Evolutionary conservation across 257 asterid species (phyloP).

Genomic region (Solanum clarkiae): DNA sequence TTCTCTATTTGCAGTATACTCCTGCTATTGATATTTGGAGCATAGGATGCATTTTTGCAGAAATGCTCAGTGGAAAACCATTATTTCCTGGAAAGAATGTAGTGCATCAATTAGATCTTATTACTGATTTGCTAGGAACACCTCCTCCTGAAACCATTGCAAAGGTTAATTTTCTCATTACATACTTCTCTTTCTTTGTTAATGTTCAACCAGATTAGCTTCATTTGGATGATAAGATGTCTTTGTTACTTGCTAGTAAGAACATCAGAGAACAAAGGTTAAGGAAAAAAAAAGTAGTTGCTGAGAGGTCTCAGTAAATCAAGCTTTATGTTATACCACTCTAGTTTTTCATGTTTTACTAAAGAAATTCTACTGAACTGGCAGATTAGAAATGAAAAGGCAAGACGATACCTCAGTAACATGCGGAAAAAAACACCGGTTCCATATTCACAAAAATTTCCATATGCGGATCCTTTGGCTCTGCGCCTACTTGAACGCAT

Average conservation of each 20-base stretch:
- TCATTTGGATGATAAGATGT: neutral
- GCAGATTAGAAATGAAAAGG: constrained; percentile 98
- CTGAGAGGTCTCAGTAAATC: neutral
- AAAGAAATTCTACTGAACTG: constrained; percentile 21
- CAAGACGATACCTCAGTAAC: constrained; percentile 79
- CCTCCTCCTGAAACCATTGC: constrained; percentile 84
- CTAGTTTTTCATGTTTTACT: neutral
- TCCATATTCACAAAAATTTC: constrained; percentile 70
- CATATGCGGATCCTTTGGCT: constrained; percentile 69
- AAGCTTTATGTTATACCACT: neutral
- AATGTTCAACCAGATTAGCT: neutral
- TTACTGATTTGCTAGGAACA: constrained; percentile 91
- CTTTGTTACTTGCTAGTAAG: neutral
- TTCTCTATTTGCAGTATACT: constrained; percentile 57
- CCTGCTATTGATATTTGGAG: constrained; percentile 98
- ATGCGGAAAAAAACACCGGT: constrained; percentile 79
- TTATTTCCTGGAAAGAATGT: constrained; percentile 93
- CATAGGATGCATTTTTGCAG: constrained; percentile 93
- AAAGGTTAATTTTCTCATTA: constrained; percentile 39
- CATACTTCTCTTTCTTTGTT: neutral
- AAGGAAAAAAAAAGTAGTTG: neutral
- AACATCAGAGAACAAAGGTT: neutral
- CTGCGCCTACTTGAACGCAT: constrained; percentile 61
- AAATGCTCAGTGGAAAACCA: constrained; percentile 80
- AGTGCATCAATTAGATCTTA: constrained; percentile 81